Base-by-base conservation (phyloP, 352 stramenopile genomes). In the Phytophthora cactorum region DNA sequence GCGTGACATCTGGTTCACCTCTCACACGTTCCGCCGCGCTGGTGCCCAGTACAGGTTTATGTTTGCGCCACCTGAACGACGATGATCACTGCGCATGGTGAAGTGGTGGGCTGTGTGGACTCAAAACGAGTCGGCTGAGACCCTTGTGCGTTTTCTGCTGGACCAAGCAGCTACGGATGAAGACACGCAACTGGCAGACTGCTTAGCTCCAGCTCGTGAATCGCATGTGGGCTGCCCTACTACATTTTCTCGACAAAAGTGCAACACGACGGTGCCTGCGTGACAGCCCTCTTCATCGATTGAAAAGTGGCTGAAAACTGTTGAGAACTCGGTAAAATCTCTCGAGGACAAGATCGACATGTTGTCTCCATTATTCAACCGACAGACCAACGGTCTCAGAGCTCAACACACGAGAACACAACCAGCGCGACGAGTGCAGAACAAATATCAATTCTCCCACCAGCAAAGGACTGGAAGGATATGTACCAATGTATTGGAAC, bases 1-100 rank as follows among this genome's bases (percentile, higher is more conserved):
- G 36, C 32, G 49, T 1, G 38, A 58, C 31, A 65, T 58, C 5
- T 52, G 58, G 44, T 61, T 67, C 15, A 61, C 41, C 4, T 67
- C 59, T 1, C 59, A 67, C 22, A 57, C 51, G 0, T 57, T 67
- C 50, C 51, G 59, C 1, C n/a, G 59, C 44, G 32, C 32, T 28
- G 60, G 60, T 27, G 51, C 32, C 17, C 60, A 68, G 22, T 61
- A 62, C 25, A n/a, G 52, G n/a, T 68, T 68, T 11, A 62, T 68
- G 60, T 57, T 68, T 62, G 52, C 60, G 14, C 8, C 43, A 7
- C 52, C 43, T 7, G 32, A 61, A 27, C 34, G 60, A 10, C 25
- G 34, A 3, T 57, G 59, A 31, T 66, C 41, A 1, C 25, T 68
- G 27, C 22, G 52, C 45, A 62, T 68, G 51, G 34, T 58, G 15